Evolutionary conservation across 306 rosid species (phyloP).

Genomic region (Vigna unguiculata): DNA sequence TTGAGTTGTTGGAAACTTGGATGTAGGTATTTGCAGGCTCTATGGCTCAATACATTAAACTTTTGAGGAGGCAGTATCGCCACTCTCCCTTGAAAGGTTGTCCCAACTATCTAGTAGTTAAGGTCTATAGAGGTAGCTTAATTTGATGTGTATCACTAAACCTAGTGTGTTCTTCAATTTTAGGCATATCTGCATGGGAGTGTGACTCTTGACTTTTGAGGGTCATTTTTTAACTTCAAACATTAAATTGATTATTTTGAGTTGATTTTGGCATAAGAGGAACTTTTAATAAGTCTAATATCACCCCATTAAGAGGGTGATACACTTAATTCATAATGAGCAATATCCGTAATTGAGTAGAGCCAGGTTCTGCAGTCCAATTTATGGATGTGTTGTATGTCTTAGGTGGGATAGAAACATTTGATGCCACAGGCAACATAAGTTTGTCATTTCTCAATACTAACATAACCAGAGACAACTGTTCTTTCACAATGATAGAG

Average conservation of each 20-base stretch:
- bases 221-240: constrained; percentile 35
- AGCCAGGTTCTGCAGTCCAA: constrained; percentile 10
- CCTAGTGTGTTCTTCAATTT: constrained; percentile 16
- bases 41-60: constrained; percentile 34
- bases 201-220: constrained; percentile 15
- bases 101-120: constrained; percentile 28
- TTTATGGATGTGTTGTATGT: constrained; percentile 22
- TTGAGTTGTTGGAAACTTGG: constrained; percentile 38
- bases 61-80: constrained; percentile 39
- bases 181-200: constrained; percentile 31
- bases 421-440: background rate
- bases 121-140: constrained; percentile 33
- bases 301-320: background rate
- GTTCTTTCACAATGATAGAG: constrained; percentile 14
- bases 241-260: constrained; percentile 27
- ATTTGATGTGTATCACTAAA: constrained; percentile 32
- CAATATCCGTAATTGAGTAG: constrained; percentile 1
- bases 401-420: constrained; percentile 6
- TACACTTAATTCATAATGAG: background rate
- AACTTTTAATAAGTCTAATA: constrained; percentile 28
- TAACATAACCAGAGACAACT: constrained; percentile 23
- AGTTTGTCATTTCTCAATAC: constrained; percentile 23
- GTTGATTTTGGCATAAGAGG: constrained; percentile 31
- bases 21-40: constrained; percentile 42
- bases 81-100: constrained; percentile 34